These are phyloP conservation scores for Zoysia japonica DNA, from an alignment of 176 grass and related monocot species.

Conservation along the genomic window DNA sequence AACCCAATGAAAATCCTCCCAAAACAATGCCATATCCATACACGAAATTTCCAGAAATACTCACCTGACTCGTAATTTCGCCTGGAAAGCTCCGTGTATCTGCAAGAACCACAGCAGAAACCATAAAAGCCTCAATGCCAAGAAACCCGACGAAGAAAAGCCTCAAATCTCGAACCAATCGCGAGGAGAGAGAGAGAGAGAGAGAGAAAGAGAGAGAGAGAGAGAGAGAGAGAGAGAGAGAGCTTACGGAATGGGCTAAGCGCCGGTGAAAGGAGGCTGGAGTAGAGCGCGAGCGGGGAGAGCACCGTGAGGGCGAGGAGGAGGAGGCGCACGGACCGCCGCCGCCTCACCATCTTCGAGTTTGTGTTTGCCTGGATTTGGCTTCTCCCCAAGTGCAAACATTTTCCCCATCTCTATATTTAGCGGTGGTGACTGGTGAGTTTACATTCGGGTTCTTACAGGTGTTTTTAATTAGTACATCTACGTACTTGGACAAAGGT, in stretches of 20 bases:
- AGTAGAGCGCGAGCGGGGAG: conserved; percentile 43
- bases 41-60: not conserved
- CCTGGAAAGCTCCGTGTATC: conserved; percentile 17
- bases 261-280: conserved; percentile 9
- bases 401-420: not conserved
- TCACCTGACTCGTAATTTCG: conserved; percentile 38
- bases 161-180: conserved; percentile 19
- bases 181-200: not conserved
- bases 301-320: conserved; percentile 45
- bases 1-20: conserved; percentile 23
- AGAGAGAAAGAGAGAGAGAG: not conserved
- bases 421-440: conserved; percentile 6
- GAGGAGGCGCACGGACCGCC: conserved; percentile 20
- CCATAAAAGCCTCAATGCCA: conserved; percentile 16
- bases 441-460: not conserved
- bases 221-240: not conserved
- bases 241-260: conserved; percentile 33
- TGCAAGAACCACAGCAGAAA: not conserved
- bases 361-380: not conserved
- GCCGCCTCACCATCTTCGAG: conserved; percentile 17
- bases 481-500: not conserved
- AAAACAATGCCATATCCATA: conserved; percentile 2
- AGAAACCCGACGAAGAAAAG: not conserved
- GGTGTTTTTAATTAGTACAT: not conserved
- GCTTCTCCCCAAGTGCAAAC: not conserved